These are phyloP conservation scores for Nakazawaea populi DNA, from an alignment of 805 yeast genomes.

Conservation along the genomic window DNA sequence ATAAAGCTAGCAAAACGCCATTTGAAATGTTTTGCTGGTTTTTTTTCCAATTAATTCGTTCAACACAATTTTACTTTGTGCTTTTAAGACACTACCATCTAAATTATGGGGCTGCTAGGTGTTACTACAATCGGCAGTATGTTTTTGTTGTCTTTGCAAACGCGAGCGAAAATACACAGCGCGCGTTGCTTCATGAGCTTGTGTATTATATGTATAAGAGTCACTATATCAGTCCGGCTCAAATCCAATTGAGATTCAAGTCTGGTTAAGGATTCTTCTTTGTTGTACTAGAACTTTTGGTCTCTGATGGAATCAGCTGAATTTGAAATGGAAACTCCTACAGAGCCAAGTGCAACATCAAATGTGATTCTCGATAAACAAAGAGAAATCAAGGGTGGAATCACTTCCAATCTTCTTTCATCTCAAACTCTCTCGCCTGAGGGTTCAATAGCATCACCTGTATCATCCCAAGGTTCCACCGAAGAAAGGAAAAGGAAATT, in stretches of 20 bases:
- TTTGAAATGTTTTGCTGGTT: background rate
- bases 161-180: background rate
- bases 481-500: background rate
- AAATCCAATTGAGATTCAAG: too few species aligned
- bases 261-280: too few species aligned
- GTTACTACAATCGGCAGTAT: background rate
- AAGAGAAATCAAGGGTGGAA: background rate
- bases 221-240: too few species aligned
- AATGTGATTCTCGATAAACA: background rate
- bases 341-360: background rate
- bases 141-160: background rate
- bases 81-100: background rate
- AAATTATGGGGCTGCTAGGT: background rate
- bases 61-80: background rate
- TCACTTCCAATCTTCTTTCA: background rate
- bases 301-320: background rate
- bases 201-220: too few species aligned
- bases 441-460: slow-evolving; percentile 2
- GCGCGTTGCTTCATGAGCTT: background rate
- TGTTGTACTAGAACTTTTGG: too few species aligned
- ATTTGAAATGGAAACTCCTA: background rate
- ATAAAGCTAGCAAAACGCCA: background rate
- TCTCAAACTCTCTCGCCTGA: slow-evolving; percentile 6
- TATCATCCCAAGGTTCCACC: slow-evolving; percentile 1
- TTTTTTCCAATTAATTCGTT: background rate